Evolutionary conservation across 257 asterid genomes (phyloP).

Genomic region (Anisodus acutangulus): DNA sequence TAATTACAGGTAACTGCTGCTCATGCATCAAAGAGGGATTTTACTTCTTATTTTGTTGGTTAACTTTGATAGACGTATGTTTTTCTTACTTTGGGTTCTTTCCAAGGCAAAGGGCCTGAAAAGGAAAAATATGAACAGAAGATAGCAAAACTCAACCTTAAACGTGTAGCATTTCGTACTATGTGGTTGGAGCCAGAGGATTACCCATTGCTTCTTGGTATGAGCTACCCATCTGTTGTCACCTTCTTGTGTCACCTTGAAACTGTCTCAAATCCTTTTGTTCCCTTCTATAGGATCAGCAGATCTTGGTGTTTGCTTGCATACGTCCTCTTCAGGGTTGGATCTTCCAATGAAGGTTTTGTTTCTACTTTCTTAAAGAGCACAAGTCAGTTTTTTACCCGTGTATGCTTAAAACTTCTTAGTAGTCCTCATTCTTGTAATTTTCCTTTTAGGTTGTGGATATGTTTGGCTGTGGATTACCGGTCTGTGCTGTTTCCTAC

Average conservation of each 20-base stretch:
- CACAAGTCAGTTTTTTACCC: neutral
- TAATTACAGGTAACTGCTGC: constrained; percentile 76
- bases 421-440: constrained; percentile 28
- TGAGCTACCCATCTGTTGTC: constrained; percentile 24
- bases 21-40: neutral
- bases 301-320: constrained; percentile 93
- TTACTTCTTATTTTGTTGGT: neutral
- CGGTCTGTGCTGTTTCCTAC: constrained; percentile 96
- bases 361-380: constrained; percentile 30
- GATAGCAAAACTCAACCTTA: constrained; percentile 75
- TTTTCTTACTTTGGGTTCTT: constrained; percentile 14
- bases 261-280: constrained; percentile 25
- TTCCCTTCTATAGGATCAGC: constrained; percentile 74
- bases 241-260: constrained; percentile 10
- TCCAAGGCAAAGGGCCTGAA: constrained; percentile 96
- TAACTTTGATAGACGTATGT: constrained; percentile 14
- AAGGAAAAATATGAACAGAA: constrained; percentile 90
- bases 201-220: constrained; percentile 96
- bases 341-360: constrained; percentile 96
- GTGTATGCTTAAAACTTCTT: constrained; percentile 33
- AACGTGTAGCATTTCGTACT: constrained; percentile 93
- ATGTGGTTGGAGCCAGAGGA: constrained; percentile 98
- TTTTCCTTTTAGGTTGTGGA: constrained; percentile 74
- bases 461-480: constrained; percentile 98
- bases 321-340: constrained; percentile 94